phyloP scores from a whole-genome alignment of 106 monocot genomes.

The Xerophyta viscosa region DNA sequence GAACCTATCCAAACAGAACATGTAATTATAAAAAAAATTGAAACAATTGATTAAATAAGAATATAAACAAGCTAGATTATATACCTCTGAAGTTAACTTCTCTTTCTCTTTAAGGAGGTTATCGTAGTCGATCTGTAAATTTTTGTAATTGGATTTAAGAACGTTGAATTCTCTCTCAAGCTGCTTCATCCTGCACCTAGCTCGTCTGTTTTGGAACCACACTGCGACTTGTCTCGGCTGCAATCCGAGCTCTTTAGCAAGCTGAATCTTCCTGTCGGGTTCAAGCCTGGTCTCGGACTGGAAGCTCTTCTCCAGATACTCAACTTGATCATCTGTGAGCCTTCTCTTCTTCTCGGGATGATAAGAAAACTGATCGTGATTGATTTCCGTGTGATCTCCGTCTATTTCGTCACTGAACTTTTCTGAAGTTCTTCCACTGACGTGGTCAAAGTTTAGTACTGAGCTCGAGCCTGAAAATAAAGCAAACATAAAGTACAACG shows the following conservation, averaged over 20 bases:
- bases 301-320: conserved; percentile 74
- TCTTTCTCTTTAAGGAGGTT: conserved; percentile 32
- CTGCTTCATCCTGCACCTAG: conserved; percentile 87
- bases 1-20: not conserved
- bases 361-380: not conserved
- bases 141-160: conserved; percentile 47
- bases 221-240: conserved; percentile 84
- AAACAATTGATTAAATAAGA: not conserved
- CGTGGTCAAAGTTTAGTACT: not conserved
- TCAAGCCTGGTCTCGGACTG: conserved; percentile 79
- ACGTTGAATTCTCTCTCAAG: conserved; percentile 70
- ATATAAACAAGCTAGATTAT: not conserved
- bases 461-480: not conserved
- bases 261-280: conserved; percentile 64
- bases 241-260: conserved; percentile 75
- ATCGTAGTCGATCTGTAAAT: conserved; percentile 34
- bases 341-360: conserved; percentile 63
- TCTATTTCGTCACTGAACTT: not conserved
- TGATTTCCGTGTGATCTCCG: not conserved
- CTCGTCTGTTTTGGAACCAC: conserved; percentile 97
- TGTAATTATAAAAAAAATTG: not conserved
- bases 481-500: not conserved
- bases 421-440: not conserved
- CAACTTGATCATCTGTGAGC: conserved; percentile 56
- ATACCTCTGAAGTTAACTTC: conserved; percentile 38